phyloP scores from a whole-genome alignment of 495 filamentous ascomycete genomes.

The Hypoxylon intermedium region DNA sequence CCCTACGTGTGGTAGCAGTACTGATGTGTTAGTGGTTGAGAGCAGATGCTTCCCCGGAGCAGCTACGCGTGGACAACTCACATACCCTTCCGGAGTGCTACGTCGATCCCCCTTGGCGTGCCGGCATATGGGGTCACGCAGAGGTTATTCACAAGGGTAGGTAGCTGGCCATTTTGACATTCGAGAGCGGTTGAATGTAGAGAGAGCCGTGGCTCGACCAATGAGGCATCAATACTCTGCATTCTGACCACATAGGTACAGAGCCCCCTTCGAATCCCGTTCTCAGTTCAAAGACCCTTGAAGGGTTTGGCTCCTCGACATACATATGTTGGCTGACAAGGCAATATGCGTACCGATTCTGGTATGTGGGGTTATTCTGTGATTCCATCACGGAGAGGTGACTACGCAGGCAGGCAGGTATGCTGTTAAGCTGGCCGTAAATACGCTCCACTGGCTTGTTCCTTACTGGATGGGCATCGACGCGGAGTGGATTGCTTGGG shows the following conservation, averaged over 20 bases:
- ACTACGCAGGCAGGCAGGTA: too few species aligned
- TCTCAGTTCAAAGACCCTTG: not conserved
- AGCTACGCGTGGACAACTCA: not conserved
- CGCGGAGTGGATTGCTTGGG: too few species aligned
- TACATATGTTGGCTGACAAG: too few species aligned
- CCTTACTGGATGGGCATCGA: too few species aligned
- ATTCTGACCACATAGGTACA: not conserved
- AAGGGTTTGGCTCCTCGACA: too few species aligned
- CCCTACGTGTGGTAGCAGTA: too few species aligned
- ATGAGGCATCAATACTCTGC: not conserved
- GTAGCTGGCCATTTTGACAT: not conserved
- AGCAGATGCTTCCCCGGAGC: not conserved
- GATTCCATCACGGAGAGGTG: too few species aligned
- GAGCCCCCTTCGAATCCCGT: conserved; percentile 6
- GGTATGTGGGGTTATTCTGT: too few species aligned
- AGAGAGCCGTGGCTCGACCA: too few species aligned
- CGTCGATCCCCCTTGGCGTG: conserved; percentile 11
- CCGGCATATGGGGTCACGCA: conserved; percentile 10
- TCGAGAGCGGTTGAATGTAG: not conserved
- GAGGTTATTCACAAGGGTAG: conserved; percentile 6
- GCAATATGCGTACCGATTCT: too few species aligned
- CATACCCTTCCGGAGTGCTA: conserved; percentile 12
- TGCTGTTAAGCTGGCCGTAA: too few species aligned
- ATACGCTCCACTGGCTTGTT: too few species aligned
- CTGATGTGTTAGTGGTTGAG: not conserved